Percentiles rank a stretch among this genome's conserved stretches.
Conservation (phyloP, 1,284 basidiomycete genomes). For the Psilocybe mexicana region DNA sequence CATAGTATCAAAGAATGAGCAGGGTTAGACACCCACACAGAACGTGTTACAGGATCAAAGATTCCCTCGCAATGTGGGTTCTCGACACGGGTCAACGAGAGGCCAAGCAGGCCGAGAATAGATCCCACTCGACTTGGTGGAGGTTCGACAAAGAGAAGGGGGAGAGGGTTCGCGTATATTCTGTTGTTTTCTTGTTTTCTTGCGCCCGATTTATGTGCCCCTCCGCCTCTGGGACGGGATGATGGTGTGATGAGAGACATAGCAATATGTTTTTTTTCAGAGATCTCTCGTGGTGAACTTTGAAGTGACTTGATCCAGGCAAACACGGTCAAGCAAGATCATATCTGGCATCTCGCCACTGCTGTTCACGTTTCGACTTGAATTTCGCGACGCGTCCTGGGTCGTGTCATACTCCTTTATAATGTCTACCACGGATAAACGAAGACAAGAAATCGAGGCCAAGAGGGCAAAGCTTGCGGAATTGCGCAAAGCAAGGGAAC, state of each 20-base stretch:
- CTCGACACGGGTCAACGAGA: constrained; percentile 47
- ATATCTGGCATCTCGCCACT: constrained; percentile 4
- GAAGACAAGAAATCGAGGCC: constrained; percentile 81
- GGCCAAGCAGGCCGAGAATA: constrained; percentile 56
- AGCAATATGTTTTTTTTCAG: not conserved
- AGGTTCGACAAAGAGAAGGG: constrained; percentile 53
- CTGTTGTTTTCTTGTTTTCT: constrained; percentile 62
- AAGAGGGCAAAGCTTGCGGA: constrained; percentile 90
- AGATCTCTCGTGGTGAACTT: not conserved
- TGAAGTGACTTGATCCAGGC: constrained; percentile 10
- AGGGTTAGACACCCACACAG: constrained; percentile 76
- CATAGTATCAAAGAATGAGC: constrained; percentile 75
- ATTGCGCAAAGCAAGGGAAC: constrained; percentile 70
- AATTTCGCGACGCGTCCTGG: constrained; percentile 7
- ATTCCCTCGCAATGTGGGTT: constrained; percentile 69
- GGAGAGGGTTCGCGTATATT: constrained; percentile 67
- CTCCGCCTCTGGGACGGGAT: constrained; percentile 34
- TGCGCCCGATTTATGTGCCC: constrained; percentile 47
- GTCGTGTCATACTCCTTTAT: not conserved
- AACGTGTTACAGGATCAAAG: constrained; percentile 72
- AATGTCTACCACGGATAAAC: constrained; percentile 39
- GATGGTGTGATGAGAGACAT: constrained; percentile 53
- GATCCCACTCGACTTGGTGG: constrained; percentile 39
- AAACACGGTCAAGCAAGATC: constrained; percentile 10
- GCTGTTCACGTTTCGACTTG: not conserved